Evolutionary conservation across 805 yeast genomes (phyloP).

Genomic region (Schizosaccharomyces osmophilus): DNA sequence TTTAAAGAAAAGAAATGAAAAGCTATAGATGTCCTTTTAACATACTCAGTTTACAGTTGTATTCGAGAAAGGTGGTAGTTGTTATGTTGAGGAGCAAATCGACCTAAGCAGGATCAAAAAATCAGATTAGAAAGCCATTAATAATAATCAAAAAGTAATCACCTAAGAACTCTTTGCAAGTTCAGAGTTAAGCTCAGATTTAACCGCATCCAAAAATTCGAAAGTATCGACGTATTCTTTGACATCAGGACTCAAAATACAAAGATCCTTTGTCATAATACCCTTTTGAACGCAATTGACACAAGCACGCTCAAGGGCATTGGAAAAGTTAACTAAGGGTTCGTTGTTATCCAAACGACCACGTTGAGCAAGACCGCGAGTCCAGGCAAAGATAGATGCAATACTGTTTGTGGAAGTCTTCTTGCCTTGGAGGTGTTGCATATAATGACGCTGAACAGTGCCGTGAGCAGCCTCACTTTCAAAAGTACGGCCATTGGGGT

Average conservation of each 20-base stretch:
- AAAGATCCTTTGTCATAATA: conserved; percentile 89
- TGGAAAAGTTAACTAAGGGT: conserved; percentile 59
- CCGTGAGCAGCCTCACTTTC: conserved; percentile 99
- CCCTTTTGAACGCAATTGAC: conserved; percentile 71
- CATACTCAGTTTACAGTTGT: too few relatives aligned
- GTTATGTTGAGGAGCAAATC: too few relatives aligned
- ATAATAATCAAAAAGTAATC: background rate
- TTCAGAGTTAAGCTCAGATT: background rate
- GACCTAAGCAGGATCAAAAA: too few relatives aligned
- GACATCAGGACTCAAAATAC: conserved; percentile 64
- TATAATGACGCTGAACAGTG: conserved; percentile 88
- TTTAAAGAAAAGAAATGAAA: too few relatives aligned
- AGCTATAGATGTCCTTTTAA: too few relatives aligned
- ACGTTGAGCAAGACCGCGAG: conserved; percentile 79
- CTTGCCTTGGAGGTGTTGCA: conserved; percentile 88
- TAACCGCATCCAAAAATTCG: conserved; percentile 65
- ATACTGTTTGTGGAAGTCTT: conserved; percentile 94
- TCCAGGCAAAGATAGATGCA: conserved; percentile 94
- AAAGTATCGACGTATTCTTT: conserved; percentile 68
- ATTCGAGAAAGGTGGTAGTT: too few relatives aligned
- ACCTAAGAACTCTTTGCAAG: background rate
- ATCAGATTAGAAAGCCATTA: background rate
- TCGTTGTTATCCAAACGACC: conserved; percentile 75
- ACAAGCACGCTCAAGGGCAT: conserved; percentile 57
- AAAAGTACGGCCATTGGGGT: conserved; percentile 91